Percentiles rank a stretch among this genome's conserved stretches.
phyloP scores from a whole-genome alignment of 2,329 filamentous ascomycete genomes.

The Colletotrichum noveboracense region DNA sequence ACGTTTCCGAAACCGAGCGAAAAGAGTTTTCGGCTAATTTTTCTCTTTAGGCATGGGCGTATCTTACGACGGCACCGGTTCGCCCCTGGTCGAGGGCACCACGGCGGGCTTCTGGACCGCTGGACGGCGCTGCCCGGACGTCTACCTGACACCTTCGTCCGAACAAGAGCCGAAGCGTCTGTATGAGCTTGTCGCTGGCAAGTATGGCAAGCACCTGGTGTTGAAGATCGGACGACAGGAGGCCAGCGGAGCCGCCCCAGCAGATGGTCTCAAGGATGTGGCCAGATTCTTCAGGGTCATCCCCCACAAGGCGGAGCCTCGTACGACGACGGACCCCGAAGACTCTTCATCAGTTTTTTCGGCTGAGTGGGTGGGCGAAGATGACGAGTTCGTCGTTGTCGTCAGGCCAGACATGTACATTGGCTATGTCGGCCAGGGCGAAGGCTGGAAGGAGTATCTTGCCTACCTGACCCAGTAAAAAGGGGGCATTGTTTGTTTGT shows the following conservation, averaged over 20 bases:
- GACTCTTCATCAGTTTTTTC: constrained; percentile 25
- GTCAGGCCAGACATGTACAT: constrained; percentile 47
- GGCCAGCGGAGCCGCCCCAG: neutral
- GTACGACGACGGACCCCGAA: neutral
- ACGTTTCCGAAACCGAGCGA: neutral
- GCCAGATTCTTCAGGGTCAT: constrained; percentile 13
- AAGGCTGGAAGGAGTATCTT: constrained; percentile 33
- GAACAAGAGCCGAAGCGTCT: constrained; percentile 27
- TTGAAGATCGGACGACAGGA: constrained; percentile 24
- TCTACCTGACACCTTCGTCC: constrained; percentile 27
- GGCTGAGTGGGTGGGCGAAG: constrained; percentile 32
- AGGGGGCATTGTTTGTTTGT: neutral
- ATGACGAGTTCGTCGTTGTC: constrained; percentile 35
- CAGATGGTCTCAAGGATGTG: neutral
- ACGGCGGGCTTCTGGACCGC: constrained; percentile 40
- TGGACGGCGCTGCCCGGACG: constrained; percentile 42
- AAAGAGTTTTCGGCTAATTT: neutral
- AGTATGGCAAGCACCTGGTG: constrained; percentile 37
- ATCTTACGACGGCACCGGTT: constrained; percentile 38
- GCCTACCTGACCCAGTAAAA: constrained; percentile 12
- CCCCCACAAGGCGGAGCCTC: neutral
- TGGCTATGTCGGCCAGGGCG: constrained; percentile 34
- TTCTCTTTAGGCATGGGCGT: constrained; percentile 43
- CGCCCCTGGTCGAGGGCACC: constrained; percentile 37
- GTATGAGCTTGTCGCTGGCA: constrained; percentile 30